phyloP scores from a whole-genome alignment of 371 early-diverging fungal genomes.

The Syncephalastrum monosporum region DNA sequence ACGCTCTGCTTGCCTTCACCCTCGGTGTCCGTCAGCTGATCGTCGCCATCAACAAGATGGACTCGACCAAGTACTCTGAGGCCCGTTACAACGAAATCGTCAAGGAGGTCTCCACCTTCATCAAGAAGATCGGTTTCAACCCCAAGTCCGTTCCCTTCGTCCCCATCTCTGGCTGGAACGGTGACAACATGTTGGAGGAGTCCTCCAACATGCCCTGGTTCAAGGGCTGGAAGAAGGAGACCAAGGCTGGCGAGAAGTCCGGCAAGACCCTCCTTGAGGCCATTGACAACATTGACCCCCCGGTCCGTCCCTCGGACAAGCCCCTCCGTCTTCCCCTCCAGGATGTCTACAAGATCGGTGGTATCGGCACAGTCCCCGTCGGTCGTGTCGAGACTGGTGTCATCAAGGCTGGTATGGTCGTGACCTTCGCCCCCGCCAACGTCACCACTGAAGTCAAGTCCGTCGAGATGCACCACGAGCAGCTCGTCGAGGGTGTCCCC shows the following conservation, averaged over 20 bases:
- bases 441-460: too few species aligned
- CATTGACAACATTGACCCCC: too few species aligned
- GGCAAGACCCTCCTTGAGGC: too few species aligned
- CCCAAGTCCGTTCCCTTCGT: constrained; percentile 90
- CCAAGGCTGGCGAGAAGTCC: too few species aligned
- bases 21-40: constrained; percentile 96
- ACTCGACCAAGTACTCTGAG: constrained; percentile 32
- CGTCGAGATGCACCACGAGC: too few species aligned
- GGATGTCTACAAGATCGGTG: too few species aligned
- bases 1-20: constrained; percentile 95
- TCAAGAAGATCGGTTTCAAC: constrained; percentile 95
- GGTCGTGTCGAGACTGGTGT: too few species aligned
- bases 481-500: too few species aligned
- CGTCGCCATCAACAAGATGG: constrained; percentile 98
- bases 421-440: too few species aligned
- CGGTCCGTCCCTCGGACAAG: constrained; percentile 99
- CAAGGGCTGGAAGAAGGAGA: constrained; percentile 96
- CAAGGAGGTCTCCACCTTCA: constrained; percentile 90
- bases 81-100: constrained; percentile 81
- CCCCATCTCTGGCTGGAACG: constrained; percentile 98
- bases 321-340: too few species aligned
- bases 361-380: too few species aligned
- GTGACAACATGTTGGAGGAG: constrained; percentile 95
- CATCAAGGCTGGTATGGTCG: too few species aligned
- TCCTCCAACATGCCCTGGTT: constrained; percentile 94